phyloP scores from a whole-genome alignment of 306 rosid genomes.

The Clitoria ternatea region DNA sequence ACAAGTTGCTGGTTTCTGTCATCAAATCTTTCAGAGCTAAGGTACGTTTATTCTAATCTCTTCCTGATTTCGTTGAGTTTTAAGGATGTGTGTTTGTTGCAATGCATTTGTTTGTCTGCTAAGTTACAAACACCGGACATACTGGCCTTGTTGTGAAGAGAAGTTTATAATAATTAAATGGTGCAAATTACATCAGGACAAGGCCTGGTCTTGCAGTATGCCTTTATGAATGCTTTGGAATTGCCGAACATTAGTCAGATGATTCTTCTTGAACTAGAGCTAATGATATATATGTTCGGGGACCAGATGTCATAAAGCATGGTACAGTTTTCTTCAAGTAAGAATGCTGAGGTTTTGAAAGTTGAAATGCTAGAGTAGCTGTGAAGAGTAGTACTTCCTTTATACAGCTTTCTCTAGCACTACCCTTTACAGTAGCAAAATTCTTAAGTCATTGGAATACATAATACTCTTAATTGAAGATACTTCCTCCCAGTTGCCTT shows the following conservation, averaged over 20 bases:
- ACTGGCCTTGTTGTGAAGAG: not conserved
- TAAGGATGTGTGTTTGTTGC: not conserved
- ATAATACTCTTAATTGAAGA: not conserved
- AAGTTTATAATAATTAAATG: not conserved
- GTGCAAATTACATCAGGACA: not conserved
- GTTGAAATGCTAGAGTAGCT: no score
- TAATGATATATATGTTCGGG: not conserved
- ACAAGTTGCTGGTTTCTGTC: slow-evolving; percentile 48
- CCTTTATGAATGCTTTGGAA: not conserved
- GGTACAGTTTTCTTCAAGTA: not conserved
- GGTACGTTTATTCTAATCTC: slow-evolving; percentile 31
- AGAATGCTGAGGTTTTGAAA: not conserved
- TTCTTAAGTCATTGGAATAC: not conserved
- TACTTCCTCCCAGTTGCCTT: not conserved
- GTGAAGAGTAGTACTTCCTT: no score
- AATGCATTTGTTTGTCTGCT: not conserved
- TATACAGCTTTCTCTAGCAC: no score
- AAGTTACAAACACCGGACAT: not conserved
- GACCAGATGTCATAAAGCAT: not conserved
- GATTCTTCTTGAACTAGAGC: not conserved
- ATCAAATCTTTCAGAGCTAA: slow-evolving; percentile 59
- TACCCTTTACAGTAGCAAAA: no score
- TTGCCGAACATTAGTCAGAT: not conserved
- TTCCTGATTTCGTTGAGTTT: not conserved
- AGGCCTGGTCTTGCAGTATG: not conserved